These are phyloP conservation scores for Diaporthe longicolla DNA, from an alignment of 2,329 filamentous ascomycete genomes.

Conservation along the genomic window DNA sequence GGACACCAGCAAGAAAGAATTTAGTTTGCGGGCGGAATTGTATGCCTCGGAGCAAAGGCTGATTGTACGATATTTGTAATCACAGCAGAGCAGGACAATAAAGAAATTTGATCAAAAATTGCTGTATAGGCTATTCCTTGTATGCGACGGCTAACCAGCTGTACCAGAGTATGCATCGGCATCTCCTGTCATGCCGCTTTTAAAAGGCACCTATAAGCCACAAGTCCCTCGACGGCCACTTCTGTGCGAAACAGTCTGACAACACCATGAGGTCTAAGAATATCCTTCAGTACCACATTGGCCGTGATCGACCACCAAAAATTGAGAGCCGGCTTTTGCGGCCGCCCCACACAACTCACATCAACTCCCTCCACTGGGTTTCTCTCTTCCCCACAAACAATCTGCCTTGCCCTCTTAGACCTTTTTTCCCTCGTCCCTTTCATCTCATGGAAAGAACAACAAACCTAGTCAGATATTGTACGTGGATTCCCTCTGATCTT, in stretches of 20 bases:
- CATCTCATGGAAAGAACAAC: neutral
- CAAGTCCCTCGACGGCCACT: neutral
- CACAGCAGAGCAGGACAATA: neutral
- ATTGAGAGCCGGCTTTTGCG: neutral
- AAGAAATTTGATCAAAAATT: neutral
- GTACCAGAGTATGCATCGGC: neutral
- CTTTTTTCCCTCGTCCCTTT: neutral
- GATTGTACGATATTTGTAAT: neutral
- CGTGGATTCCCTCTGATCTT: neutral
- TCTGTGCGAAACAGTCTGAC: neutral
- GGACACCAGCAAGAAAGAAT: too few relatives aligned
- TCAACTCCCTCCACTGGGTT: too few relatives aligned
- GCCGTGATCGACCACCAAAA: neutral
- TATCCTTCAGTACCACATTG: neutral
- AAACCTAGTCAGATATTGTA: neutral
- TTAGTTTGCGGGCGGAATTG: too few relatives aligned
- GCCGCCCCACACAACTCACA: too few relatives aligned
- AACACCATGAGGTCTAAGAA: conserved; percentile 5
- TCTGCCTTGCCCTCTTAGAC: neutral
- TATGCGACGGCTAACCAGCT: neutral
- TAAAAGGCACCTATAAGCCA: neutral
- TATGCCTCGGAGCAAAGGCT: too few relatives aligned
- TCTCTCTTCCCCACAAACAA: neutral
- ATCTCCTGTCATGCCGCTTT: neutral
- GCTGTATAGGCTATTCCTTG: neutral